These are phyloP conservation scores for Scheffersomyces stambukii DNA, from an alignment of 1,139 yeast species.

Conservation along the genomic window DNA sequence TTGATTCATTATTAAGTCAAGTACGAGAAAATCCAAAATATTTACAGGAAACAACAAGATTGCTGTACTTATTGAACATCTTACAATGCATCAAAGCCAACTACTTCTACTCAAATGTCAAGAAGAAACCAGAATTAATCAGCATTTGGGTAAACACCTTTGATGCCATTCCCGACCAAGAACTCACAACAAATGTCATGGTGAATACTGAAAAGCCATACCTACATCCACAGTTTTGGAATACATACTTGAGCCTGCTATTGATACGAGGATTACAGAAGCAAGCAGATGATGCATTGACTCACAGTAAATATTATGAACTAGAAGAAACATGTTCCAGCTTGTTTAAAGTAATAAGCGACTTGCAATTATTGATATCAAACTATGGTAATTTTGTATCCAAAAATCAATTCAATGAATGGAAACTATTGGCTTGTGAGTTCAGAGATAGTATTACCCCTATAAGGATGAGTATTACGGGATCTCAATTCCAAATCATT, in stretches of 20 bases:
- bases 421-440: conserved; percentile 51
- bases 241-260: conserved; percentile 49
- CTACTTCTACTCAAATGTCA: conserved; percentile 40
- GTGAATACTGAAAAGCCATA: conserved; percentile 44
- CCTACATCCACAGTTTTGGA: conserved; percentile 62
- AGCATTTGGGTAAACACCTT: conserved; percentile 64
- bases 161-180: conserved; percentile 55
- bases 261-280: conserved; percentile 59
- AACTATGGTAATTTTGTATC: conserved; percentile 40
- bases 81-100: conserved; percentile 56
- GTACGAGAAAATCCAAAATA: conserved; percentile 9
- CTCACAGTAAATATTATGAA: conserved; percentile 37
- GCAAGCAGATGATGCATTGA: conserved; percentile 49
- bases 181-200: conserved; percentile 43
- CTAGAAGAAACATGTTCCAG: conserved; percentile 25
- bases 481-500: conserved; percentile 19
- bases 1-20: conserved; percentile 15
- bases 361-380: conserved; percentile 37
- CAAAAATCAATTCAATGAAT: conserved; percentile 40
- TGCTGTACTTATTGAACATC: conserved; percentile 34
- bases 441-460: conserved; percentile 40
- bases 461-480: conserved; percentile 15
- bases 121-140: conserved; percentile 43
- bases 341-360: conserved; percentile 40
- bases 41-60: conserved; percentile 10